Percentiles rank a stretch among this genome's conserved stretches.
Evolutionary conservation across 345 rosid genomes (phyloP).

Genomic region (Salix exigua): DNA sequence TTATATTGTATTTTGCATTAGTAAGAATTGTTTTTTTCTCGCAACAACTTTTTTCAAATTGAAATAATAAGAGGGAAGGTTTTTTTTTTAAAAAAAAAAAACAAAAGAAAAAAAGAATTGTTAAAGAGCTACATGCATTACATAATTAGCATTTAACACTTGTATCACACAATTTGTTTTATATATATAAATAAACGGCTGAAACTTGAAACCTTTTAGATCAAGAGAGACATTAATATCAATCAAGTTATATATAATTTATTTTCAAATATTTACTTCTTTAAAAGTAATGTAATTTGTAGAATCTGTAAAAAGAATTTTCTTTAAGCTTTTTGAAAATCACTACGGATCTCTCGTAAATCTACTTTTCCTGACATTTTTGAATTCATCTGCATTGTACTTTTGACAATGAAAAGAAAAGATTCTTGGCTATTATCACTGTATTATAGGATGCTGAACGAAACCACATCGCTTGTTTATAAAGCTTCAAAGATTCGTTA

Average conservation of each 20-base stretch:
- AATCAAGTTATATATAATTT: too few relatives aligned
- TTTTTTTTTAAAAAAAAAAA: too few relatives aligned
- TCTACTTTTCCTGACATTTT: neutral
- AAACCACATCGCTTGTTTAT: neutral
- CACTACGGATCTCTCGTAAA: neutral
- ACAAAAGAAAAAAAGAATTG: too few relatives aligned
- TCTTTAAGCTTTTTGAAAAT: neutral
- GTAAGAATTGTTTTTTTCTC: too few relatives aligned
- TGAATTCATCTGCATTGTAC: neutral
- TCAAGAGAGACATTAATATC: too few relatives aligned
- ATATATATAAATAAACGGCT: too few relatives aligned
- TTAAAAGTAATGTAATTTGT: neutral
- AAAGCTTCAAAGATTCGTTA: neutral
- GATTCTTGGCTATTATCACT: neutral
- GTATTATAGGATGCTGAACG: neutral
- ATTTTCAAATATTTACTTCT: neutral
- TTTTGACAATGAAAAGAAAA: neutral
- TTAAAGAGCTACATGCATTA: neutral
- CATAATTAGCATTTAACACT: neutral
- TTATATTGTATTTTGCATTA: too few relatives aligned
- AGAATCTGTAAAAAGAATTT: neutral
- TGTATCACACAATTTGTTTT: neutral
- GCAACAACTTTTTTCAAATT: too few relatives aligned
- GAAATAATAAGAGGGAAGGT: too few relatives aligned
- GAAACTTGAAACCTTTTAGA: too few relatives aligned